Evolutionary conservation across 1,284 basidiomycete species (phyloP).

Genomic region (Tylopilus orsonianus): DNA sequence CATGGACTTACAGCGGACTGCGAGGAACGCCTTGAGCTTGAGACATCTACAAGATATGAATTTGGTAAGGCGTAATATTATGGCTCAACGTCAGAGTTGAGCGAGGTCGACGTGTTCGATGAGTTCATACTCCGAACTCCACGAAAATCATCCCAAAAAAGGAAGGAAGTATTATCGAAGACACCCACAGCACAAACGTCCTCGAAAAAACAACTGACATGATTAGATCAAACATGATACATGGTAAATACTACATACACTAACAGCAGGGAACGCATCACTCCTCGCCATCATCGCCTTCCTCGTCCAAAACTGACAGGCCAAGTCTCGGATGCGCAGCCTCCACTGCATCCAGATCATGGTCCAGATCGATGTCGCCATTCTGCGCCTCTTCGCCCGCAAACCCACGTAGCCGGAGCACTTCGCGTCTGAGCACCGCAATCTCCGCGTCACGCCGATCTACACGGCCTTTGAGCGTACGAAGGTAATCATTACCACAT

Average conservation of each 20-base stretch:
- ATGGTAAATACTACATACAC: constrained; percentile 19
- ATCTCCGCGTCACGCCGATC: constrained; percentile 86
- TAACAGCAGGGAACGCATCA: constrained; percentile 6
- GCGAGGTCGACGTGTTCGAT: not conserved
- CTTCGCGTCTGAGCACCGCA: constrained; percentile 64
- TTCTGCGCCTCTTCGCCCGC: constrained; percentile 33
- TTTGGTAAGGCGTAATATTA: not conserved
- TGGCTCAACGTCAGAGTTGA: not conserved
- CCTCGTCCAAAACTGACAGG: constrained; percentile 28
- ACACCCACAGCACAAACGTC: too few species aligned
- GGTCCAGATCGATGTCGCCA: constrained; percentile 42
- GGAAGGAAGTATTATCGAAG: constrained; percentile 3
- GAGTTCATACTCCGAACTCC: constrained; percentile 25
- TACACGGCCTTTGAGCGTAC: constrained; percentile 74
- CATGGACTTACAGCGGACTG: constrained; percentile 37
- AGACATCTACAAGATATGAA: constrained; percentile 21
- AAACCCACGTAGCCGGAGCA: constrained; percentile 57
- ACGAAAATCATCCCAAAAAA: constrained; percentile 28
- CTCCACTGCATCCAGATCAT: constrained; percentile 43
- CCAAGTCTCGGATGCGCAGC: constrained; percentile 20
- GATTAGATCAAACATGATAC: constrained; percentile 16
- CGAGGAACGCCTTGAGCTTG: constrained; percentile 26
- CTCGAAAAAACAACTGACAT: constrained; percentile 8
- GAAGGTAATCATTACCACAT: constrained; percentile 87
- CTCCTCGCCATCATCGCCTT: constrained; percentile 31